Evolutionary conservation across 768 basidiomycete species (phyloP).

Genomic region (Neoboletus subvelutipes): DNA sequence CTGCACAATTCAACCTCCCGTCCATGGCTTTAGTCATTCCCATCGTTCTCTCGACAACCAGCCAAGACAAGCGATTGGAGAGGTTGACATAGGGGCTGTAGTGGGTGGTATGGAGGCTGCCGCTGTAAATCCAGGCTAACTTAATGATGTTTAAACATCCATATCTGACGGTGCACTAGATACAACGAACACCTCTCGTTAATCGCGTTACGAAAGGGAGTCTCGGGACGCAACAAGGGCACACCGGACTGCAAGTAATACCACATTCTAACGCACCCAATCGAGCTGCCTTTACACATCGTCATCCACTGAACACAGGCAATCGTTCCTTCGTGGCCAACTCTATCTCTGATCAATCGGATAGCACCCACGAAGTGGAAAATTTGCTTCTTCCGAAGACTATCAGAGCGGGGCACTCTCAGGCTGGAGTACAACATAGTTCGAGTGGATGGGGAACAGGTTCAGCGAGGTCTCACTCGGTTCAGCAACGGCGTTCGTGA

Average conservation of each 20-base stretch:
- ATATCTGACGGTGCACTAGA: slow-evolving; percentile 38
- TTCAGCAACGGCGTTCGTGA: slow-evolving; percentile 30
- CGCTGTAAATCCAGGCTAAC: slow-evolving; percentile 41
- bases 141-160: background rate
- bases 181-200: slow-evolving; percentile 67
- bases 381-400: slow-evolving; percentile 46
- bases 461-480: slow-evolving; percentile 23
- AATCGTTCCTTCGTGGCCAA: slow-evolving; percentile 46
- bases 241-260: slow-evolving; percentile 30
- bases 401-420: slow-evolving; percentile 18
- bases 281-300: slow-evolving; percentile 30
- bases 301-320: slow-evolving; percentile 42
- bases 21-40: slow-evolving; percentile 15
- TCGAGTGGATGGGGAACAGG: slow-evolving; percentile 40
- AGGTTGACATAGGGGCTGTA: slow-evolving; percentile 52
- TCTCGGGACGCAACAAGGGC: slow-evolving; percentile 35
- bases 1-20: slow-evolving; percentile 16
- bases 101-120: slow-evolving; percentile 66
- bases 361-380: slow-evolving; percentile 74
- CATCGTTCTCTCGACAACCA: slow-evolving; percentile 21
- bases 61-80: slow-evolving; percentile 18
- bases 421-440: slow-evolving; percentile 16
- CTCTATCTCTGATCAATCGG: slow-evolving; percentile 56
- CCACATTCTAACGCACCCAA: slow-evolving; percentile 26
- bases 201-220: slow-evolving; percentile 42